These are phyloP conservation scores for Paxillus rubicundulus DNA, from an alignment of 768 basidiomycete species.

Conservation along the genomic window DNA sequence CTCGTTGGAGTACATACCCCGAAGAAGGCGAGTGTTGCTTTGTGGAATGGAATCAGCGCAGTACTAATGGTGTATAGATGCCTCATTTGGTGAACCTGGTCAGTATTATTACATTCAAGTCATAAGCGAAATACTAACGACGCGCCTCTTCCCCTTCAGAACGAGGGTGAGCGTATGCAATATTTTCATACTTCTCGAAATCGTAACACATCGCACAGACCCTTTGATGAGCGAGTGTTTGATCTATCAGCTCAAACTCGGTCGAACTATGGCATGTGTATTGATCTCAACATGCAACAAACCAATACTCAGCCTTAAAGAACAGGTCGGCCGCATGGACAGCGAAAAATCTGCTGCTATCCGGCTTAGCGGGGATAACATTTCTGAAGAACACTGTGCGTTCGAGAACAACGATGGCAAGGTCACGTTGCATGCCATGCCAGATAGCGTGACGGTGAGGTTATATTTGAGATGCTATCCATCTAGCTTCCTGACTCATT, in stretches of 20 bases:
- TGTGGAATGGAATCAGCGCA: slow-evolving; percentile 4
- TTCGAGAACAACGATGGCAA: slow-evolving; percentile 86
- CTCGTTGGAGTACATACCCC: slow-evolving; percentile 96
- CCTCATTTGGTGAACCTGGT: slow-evolving; percentile 93
- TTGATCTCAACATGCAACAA: neutral
- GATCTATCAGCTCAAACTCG: slow-evolving; percentile 88
- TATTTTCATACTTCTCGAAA: neutral
- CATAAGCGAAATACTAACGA: slow-evolving; percentile 11
- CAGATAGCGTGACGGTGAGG: slow-evolving; percentile 80
- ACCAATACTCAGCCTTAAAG: slow-evolving; percentile 12
- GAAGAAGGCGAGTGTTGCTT: slow-evolving; percentile 61
- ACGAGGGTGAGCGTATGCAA: slow-evolving; percentile 55
- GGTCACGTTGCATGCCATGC: slow-evolving; percentile 77
- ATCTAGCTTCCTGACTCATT: slow-evolving; percentile 13
- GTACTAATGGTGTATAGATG: slow-evolving; percentile 51
- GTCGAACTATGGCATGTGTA: slow-evolving; percentile 65
- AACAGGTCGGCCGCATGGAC: slow-evolving; percentile 83
- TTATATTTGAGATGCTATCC: neutral
- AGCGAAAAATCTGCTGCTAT: slow-evolving; percentile 82
- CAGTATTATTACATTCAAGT: slow-evolving; percentile 33
- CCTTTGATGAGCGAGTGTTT: slow-evolving; percentile 96
- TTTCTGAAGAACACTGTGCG: slow-evolving; percentile 88
- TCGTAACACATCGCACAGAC: slow-evolving; percentile 46
- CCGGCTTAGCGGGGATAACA: slow-evolving; percentile 88
- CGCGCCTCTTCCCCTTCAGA: slow-evolving; percentile 38